Conservation (phyloP, 129 eudicot species). For the Dittrichia graveolens region DNA sequence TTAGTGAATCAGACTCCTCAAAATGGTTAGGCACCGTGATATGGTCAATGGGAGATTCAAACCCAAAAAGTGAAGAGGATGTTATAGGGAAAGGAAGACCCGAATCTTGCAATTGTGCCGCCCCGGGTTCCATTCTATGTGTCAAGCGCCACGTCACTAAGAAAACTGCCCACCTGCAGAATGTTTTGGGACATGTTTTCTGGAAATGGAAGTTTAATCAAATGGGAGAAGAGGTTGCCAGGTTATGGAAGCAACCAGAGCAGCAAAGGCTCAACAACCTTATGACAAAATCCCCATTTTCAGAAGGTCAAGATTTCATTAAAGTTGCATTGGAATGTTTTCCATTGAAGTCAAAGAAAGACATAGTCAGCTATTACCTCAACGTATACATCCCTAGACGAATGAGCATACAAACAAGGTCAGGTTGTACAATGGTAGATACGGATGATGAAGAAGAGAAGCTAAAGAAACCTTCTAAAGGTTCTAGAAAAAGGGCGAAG, state of each 20-base stretch:
- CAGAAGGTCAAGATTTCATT: constrained; percentile 42
- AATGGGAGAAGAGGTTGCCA: constrained; percentile 67
- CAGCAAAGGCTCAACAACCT: constrained; percentile 41
- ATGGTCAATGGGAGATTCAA: constrained; percentile 40
- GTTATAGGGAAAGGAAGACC: constrained; percentile 58
- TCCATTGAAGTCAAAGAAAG: constrained; percentile 34
- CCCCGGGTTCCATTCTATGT: constrained; percentile 44
- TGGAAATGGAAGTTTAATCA: constrained; percentile 58
- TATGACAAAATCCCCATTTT: constrained; percentile 33
- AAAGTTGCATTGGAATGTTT: constrained; percentile 44
- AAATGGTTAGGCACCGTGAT: constrained; percentile 50
- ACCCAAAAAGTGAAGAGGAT: constrained; percentile 7
- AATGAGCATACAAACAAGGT: constrained; percentile 44
- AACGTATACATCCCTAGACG: constrained; percentile 61
- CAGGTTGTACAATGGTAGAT: constrained; percentile 38
- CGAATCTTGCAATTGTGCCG: constrained; percentile 36
- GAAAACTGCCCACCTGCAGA: constrained; percentile 29
- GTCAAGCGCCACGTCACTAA: constrained; percentile 38
- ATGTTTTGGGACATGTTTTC: constrained; percentile 53
- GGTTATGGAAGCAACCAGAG: constrained; percentile 51
- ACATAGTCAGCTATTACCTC: constrained; percentile 51
- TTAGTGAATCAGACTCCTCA: constrained; percentile 22
- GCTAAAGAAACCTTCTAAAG: constrained; percentile 23
- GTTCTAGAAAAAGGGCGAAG: constrained; percentile 25
- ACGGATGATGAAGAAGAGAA: constrained; percentile 55